Conservation (phyloP, 1,139 yeast genomes). For the Suhomyces chickasaworum region DNA sequence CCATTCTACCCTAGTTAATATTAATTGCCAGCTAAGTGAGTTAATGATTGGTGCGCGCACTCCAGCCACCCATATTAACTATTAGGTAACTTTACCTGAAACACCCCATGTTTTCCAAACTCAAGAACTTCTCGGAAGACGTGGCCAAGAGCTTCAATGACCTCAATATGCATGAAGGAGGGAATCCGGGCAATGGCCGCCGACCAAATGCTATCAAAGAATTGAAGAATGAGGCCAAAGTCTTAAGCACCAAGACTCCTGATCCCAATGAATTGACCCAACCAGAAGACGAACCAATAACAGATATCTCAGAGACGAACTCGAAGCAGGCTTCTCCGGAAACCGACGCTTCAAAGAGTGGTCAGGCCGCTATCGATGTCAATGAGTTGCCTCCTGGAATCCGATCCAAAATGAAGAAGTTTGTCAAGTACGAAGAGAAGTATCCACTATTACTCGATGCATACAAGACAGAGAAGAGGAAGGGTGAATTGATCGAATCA, state of each 20-base stretch:
- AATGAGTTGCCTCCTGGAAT: slow-evolving; percentile 55
- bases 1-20: too few relatives aligned
- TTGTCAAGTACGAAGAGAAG: slow-evolving; percentile 84
- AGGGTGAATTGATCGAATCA: slow-evolving; percentile 57
- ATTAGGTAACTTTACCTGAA: background rate
- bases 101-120: slow-evolving; percentile 57
- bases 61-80: background rate
- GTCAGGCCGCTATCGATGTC: slow-evolving; percentile 21
- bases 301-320: background rate
- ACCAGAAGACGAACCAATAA: slow-evolving; percentile 43
- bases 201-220: slow-evolving; percentile 30
- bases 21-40: too few relatives aligned
- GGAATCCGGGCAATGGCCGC: slow-evolving; percentile 14
- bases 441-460: slow-evolving; percentile 84
- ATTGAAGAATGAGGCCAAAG: slow-evolving; percentile 35
- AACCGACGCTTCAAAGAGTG: slow-evolving; percentile 1
- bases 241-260: slow-evolving; percentile 46
- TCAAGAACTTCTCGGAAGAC: slow-evolving; percentile 62
- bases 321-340: slow-evolving; percentile 7
- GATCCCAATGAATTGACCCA: slow-evolving; percentile 45
- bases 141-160: slow-evolving; percentile 47
- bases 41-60: background rate
- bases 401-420: slow-evolving; percentile 68
- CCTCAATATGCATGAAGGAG: slow-evolving; percentile 17
- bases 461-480: slow-evolving; percentile 76